Percentiles rank a stretch among this genome's conserved stretches.
Conservation (phyloP, 192 early-diverging fungal genomes). For the Allomyces arbusculus region DNA sequence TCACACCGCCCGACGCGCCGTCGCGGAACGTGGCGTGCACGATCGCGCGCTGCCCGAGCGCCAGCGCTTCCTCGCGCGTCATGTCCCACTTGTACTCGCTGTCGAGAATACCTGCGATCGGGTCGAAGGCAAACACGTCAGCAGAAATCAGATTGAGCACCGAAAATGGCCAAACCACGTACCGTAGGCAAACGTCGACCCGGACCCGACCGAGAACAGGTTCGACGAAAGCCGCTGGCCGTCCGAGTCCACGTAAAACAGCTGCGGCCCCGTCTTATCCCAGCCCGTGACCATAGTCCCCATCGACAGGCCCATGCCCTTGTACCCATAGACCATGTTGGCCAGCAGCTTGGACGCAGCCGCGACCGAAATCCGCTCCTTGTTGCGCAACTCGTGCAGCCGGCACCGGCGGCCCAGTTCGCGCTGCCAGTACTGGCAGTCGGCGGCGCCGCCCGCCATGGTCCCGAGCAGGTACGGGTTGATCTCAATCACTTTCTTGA, state of each 20-base stretch:
- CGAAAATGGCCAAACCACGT: too few relatives aligned
- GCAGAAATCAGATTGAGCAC: too few relatives aligned
- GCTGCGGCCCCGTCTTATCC: slow-evolving; percentile 83
- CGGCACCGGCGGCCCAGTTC: slow-evolving; percentile 82
- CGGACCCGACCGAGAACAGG: slow-evolving; percentile 91
- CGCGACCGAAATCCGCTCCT: slow-evolving; percentile 93
- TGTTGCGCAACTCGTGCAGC: slow-evolving; percentile 91
- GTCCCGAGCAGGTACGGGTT: slow-evolving; percentile 95
- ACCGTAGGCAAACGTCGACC: slow-evolving; percentile 94
- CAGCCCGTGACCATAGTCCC: slow-evolving; percentile 98
- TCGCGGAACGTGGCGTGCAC: slow-evolving; percentile 93
- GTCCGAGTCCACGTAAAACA: slow-evolving; percentile 95
- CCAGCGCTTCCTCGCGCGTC: slow-evolving; percentile 63
- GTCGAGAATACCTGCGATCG: slow-evolving; percentile 54
- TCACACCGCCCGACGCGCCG: slow-evolving; percentile 67
- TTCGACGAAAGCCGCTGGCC: slow-evolving; percentile 70
- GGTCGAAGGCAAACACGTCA: too few relatives aligned
- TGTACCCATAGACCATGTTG: slow-evolving; percentile 96
- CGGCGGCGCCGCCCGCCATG: slow-evolving; percentile 98
- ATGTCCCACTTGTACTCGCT: slow-evolving; percentile 66
- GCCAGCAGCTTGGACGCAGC: slow-evolving; percentile 90
- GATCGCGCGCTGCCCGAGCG: slow-evolving; percentile 73
- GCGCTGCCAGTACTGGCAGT: slow-evolving; percentile 96
- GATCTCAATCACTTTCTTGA: slow-evolving; percentile 99
- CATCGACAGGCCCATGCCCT: slow-evolving; percentile 98